Conservation (phyloP, 2,329 filamentous ascomycete species). For the Ophiosphaerella narmari region DNA sequence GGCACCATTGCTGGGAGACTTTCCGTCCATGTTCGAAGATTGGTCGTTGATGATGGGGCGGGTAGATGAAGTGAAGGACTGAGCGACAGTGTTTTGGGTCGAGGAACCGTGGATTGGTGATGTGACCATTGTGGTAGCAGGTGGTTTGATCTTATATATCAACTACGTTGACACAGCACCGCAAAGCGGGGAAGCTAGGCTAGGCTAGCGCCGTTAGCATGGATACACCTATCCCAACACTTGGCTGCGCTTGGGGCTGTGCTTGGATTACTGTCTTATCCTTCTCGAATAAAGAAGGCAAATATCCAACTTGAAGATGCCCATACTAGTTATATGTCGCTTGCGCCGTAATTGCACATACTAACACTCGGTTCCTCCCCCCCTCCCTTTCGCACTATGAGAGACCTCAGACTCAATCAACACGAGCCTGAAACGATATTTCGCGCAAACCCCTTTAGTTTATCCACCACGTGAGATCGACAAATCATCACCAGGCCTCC, state of each 20-base stretch:
- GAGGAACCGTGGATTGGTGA: constrained; percentile 14
- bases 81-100: constrained; percentile 8
- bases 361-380: neutral
- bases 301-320: neutral
- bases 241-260: constrained; percentile 22
- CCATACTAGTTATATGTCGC: neutral
- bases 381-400: neutral
- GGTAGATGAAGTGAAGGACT: constrained; percentile 32
- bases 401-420: neutral
- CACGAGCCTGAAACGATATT: constrained; percentile 1
- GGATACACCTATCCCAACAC: constrained; percentile 5
- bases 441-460: constrained; percentile 1
- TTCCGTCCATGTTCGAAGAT: constrained; percentile 42
- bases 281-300: neutral
- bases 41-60: constrained; percentile 25
- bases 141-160: constrained; percentile 25
- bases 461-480: constrained; percentile 18
- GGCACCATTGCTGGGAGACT: constrained; percentile 36
- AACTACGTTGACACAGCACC: constrained; percentile 7
- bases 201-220: neutral
- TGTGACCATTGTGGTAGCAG: constrained; percentile 11
- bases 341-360: neutral
- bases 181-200: constrained; percentile 28
- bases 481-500: constrained; percentile 20
- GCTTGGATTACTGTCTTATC: constrained; percentile 11